Evolutionary conservation across 805 yeast species (phyloP), one percentile per base, ranked within the genome.

Genomic region (Ogataea dorogensis): DNA sequence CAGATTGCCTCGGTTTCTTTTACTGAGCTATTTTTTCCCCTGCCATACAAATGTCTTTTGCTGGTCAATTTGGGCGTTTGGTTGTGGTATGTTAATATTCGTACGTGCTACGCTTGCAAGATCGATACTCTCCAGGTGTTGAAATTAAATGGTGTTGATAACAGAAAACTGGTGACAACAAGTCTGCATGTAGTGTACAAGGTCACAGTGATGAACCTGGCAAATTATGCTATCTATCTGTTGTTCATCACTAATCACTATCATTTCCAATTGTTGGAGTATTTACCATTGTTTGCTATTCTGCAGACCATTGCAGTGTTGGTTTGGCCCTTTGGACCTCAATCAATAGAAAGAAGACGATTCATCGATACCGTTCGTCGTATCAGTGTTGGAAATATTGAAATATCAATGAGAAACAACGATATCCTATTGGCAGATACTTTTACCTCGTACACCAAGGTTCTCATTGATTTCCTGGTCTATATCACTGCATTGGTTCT

Each of bases 381-480:
- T 33, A 65, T 85, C 4, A 33, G 71, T 5, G 33, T 54, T 2
- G 95, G 95, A 2, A 67, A 70, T 2, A 77, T 86, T 20, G 81
- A 82, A 50, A 49, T 59, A 11, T 70, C 71, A 11, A 61, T 74
- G 56, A 66, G 95, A 50, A 75, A 84, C 12, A 83, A 85, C 37
- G 97, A 91, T 55, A 84, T 91, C 24, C 60, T 93, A 30, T 57
- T 89, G 10, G 77, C 95, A 6, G 98, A 91, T 63, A 78, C 88
- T 5, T 65, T 93, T 29, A 83, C 94, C 0, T 87, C 96, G 0
- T 87, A 83, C 55, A 67, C 86, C 3, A 79, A 79, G 53, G 84
- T 87, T 0, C 51, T 86, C 31, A 80, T 84, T 29, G 98, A 93
- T 58, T 61, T 82, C 14, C 71, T 73, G 3, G 66, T 83, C 22